Conservation (phyloP, 805 yeast species). For the Ogataea henricii region DNA sequence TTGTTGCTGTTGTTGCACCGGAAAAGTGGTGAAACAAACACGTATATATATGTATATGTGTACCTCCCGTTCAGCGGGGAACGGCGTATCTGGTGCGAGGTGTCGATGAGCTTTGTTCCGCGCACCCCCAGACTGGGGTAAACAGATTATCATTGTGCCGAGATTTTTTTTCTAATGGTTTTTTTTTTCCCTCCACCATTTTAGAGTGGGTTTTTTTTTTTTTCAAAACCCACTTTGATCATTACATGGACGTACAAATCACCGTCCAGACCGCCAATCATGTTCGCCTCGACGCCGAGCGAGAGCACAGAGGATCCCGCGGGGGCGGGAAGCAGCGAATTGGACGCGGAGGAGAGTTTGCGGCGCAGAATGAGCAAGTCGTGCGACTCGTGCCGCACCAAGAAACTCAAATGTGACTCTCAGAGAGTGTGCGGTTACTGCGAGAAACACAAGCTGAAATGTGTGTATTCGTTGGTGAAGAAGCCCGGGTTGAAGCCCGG, state of each 20-base stretch:
- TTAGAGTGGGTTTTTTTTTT: background rate
- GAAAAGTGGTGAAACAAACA: background rate
- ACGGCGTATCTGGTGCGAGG: constrained; percentile 9
- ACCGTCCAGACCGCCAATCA: background rate
- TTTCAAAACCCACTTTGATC: background rate
- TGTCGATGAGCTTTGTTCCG: constrained; percentile 6
- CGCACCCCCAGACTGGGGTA: background rate
- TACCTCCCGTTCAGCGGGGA: background rate
- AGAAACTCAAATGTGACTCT: constrained; percentile 23
- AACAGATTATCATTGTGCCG: background rate
- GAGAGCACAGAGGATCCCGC: background rate
- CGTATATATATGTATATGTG: background rate
- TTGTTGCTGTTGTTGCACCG: too few species aligned
- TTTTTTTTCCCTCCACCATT: background rate
- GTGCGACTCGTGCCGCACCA: constrained; percentile 22
- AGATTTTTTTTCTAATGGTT: background rate
- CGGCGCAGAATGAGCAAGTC: constrained; percentile 18
- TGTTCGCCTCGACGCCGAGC: background rate
- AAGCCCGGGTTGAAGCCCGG: constrained; percentile 32
- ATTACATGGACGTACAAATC: background rate
- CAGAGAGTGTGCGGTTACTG: constrained; percentile 20
- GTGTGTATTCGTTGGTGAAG: constrained; percentile 24
- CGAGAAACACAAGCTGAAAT: constrained; percentile 12
- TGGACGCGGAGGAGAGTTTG: background rate
- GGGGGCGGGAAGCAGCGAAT: background rate